These are phyloP conservation scores for Coniella vitis DNA, from an alignment of 2,329 filamentous ascomycete genomes.

Conservation along the genomic window DNA sequence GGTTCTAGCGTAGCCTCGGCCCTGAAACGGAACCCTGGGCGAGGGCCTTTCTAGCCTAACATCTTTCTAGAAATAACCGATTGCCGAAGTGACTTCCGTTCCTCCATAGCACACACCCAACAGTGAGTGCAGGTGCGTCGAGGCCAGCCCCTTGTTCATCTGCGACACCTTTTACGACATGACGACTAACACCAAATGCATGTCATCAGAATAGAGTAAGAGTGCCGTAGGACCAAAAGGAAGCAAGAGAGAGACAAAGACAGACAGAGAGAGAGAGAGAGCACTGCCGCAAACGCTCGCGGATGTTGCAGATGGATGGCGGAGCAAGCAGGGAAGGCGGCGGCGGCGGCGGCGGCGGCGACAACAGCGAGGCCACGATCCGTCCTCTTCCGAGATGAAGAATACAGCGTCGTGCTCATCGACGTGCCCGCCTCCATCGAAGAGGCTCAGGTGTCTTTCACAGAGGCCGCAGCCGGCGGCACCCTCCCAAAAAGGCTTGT, in stretches of 20 bases:
- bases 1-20: neutral
- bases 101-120: neutral
- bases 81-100: conserved; percentile 3
- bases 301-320: conserved; percentile 1
- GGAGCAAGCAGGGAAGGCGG: conserved; percentile 1
- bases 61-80: conserved; percentile 1
- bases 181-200: no score
- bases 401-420: conserved; percentile 48
- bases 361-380: conserved; percentile 16
- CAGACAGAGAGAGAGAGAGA: no score
- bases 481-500: conserved; percentile 32
- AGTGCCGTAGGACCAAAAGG: no score
- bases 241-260: no score
- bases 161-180: no score
- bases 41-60: neutral
- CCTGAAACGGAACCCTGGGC: conserved; percentile 1
- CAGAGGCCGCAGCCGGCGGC: conserved; percentile 14
- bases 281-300: no score
- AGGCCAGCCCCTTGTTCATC: no score
- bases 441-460: conserved; percentile 49
- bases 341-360: neutral
- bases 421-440: conserved; percentile 67
- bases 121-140: neutral
- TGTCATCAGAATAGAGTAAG: neutral
- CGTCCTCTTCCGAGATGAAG: conserved; percentile 48